These are phyloP conservation scores for Ceratonia siliqua DNA, from an alignment of 306 rosid species.

Conservation along the genomic window DNA sequence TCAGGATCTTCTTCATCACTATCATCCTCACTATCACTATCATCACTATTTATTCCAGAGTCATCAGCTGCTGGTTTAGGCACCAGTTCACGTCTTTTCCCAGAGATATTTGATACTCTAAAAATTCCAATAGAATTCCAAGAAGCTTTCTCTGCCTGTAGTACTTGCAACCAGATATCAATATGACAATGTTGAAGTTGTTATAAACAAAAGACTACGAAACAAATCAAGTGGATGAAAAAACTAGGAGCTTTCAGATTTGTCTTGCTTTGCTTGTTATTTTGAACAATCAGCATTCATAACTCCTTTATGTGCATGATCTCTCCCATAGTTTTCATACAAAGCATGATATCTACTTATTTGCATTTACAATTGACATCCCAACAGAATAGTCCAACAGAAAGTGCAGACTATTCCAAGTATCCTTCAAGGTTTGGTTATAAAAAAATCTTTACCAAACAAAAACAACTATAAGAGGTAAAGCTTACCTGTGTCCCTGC, in stretches of 20 bases:
- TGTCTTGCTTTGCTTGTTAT: not conserved
- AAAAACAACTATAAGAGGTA: conserved; percentile 10
- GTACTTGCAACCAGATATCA: conserved; percentile 26
- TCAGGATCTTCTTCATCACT: conserved; percentile 55
- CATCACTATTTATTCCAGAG: conserved; percentile 66
- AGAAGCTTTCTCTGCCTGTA: conserved; percentile 80
- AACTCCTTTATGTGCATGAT: not conserved
- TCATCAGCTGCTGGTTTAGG: conserved; percentile 59
- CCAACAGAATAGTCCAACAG: not conserved
- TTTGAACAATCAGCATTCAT: not conserved
- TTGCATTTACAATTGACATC: not conserved
- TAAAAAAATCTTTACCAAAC: not conserved
- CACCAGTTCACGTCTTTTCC: conserved; percentile 75
- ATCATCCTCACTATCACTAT: conserved; percentile 75
- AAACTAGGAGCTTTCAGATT: not conserved
- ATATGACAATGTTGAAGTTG: not conserved
- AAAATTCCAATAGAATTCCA: conserved; percentile 86
- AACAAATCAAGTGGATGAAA: conserved; percentile 7
- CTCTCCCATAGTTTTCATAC: not conserved
- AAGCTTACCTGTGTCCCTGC: conserved; percentile 89
- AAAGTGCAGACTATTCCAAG: not conserved
- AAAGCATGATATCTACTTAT: conserved; percentile 5
- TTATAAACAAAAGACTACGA: conserved; percentile 20
- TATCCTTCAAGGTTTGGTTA: not conserved
- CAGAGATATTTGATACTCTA: conserved; percentile 78